A percentile compares a stretch with the other conserved stretches of the same genome.
Evolutionary conservation across 345 rosid species (phyloP).

Genomic region (Bretschneidera sinensis): DNA sequence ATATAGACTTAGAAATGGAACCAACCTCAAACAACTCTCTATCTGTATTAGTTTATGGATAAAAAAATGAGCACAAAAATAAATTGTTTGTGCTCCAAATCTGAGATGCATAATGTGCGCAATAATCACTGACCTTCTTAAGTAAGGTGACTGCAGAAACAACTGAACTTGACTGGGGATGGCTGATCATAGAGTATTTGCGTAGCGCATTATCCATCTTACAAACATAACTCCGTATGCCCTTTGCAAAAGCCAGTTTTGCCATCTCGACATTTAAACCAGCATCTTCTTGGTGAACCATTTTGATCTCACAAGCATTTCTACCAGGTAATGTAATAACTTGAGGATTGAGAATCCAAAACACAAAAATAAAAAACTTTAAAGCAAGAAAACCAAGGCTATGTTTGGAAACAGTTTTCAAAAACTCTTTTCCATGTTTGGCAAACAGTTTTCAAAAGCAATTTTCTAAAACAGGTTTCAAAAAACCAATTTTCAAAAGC

Average conservation of each 20-base stretch:
- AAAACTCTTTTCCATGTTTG: no score
- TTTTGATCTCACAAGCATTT: slow-evolving; percentile 78
- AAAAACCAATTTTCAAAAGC: no score
- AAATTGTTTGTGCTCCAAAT: no score
- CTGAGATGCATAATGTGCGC: no score
- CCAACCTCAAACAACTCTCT: background rate
- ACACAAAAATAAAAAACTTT: no score
- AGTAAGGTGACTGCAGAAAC: slow-evolving; percentile 46
- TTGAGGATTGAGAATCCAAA: slow-evolving; percentile 4
- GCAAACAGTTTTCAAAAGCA: no score
- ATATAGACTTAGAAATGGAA: no score
- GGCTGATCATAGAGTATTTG: slow-evolving; percentile 36
- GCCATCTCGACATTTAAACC: slow-evolving; percentile 88
- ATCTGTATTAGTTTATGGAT: no score
- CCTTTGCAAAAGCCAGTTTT: slow-evolving; percentile 79
- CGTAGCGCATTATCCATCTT: slow-evolving; percentile 83
- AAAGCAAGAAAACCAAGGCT: background rate
- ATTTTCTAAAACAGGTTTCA: no score
- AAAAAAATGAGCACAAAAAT: no score
- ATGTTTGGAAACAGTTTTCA: no score
- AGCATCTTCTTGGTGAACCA: slow-evolving; percentile 95
- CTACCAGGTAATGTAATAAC: slow-evolving; percentile 63
- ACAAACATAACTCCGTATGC: slow-evolving; percentile 87
- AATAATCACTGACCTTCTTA: slow-evolving; percentile 50
- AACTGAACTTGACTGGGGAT: slow-evolving; percentile 30